Evolutionary conservation across 768 basidiomycete genomes (phyloP).

Genomic region (Suillus weaverae): DNA sequence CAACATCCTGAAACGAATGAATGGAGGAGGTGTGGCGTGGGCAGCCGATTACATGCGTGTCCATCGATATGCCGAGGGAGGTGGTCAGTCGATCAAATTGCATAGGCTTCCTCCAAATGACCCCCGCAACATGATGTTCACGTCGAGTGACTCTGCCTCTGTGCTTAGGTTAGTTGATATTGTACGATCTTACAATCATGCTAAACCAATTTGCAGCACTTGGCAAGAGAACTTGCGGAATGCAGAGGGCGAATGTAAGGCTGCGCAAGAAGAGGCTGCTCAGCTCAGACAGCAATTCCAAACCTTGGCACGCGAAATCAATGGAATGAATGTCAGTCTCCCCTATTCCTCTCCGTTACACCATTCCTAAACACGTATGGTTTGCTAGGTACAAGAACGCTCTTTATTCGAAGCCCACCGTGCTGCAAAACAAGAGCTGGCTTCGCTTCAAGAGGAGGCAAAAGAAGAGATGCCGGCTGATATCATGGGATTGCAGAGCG

Average conservation of each 20-base stretch:
- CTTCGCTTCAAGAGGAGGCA: slow-evolving; percentile 53
- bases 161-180: slow-evolving; percentile 45
- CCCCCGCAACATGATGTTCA: slow-evolving; percentile 49
- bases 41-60: slow-evolving; percentile 63
- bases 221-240: slow-evolving; percentile 41
- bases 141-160: slow-evolving; percentile 47
- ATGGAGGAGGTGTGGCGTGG: slow-evolving; percentile 59
- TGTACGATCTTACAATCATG: not conserved
- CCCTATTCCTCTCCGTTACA: not conserved
- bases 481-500: slow-evolving; percentile 55
- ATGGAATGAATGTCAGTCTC: slow-evolving; percentile 36
- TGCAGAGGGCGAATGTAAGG: slow-evolving; percentile 39
- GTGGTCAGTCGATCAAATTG: slow-evolving; percentile 52
- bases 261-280: slow-evolving; percentile 26
- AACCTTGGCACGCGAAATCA: slow-evolving; percentile 28
- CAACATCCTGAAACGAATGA: slow-evolving; percentile 41
- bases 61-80: slow-evolving; percentile 66
- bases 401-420: slow-evolving; percentile 25
- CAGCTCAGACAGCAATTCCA: slow-evolving; percentile 33
- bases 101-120: slow-evolving; percentile 31
- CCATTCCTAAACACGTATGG: not conserved
- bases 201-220: slow-evolving; percentile 37
- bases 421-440: slow-evolving; percentile 36
- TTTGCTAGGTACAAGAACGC: slow-evolving; percentile 21
- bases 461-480: slow-evolving; percentile 71